These are phyloP conservation scores for Umbelopsis isabellina DNA, from an alignment of 192 early-diverging fungal species.

Conservation along the genomic window DNA sequence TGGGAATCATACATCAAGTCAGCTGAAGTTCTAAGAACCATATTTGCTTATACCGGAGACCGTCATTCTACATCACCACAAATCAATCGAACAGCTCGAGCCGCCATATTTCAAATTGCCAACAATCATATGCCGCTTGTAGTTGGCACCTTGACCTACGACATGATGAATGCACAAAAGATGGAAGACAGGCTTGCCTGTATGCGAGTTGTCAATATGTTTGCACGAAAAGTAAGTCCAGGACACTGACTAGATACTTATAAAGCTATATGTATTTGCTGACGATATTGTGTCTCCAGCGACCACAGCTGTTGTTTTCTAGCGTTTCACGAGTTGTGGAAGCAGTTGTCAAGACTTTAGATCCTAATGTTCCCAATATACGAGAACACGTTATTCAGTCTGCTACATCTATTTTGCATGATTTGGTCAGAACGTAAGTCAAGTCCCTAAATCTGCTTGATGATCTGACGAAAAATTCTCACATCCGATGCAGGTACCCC, in stretches of 20 bases:
- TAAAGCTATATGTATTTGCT: background rate
- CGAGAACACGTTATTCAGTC: constrained; percentile 68
- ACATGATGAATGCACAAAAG: constrained; percentile 70
- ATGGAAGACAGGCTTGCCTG: constrained; percentile 57
- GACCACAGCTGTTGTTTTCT: constrained; percentile 66
- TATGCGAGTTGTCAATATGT: constrained; percentile 71
- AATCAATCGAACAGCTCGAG: constrained; percentile 62
- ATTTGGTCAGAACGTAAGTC: constrained; percentile 65
- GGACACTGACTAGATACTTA: background rate
- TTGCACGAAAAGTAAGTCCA: constrained; percentile 69
- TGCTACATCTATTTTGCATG: constrained; percentile 59
- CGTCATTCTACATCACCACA: constrained; percentile 32
- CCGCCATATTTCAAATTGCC: constrained; percentile 76
- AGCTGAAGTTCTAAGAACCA: constrained; percentile 56
- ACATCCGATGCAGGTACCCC: constrained; percentile 50
- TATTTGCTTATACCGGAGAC: constrained; percentile 62
- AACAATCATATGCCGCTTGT: constrained; percentile 66
- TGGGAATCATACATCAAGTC: constrained; percentile 83
- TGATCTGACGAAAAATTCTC: constrained; percentile 36
- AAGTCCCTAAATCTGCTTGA: background rate
- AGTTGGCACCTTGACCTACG: constrained; percentile 72
- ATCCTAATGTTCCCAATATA: constrained; percentile 75
- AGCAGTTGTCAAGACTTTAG: constrained; percentile 80
- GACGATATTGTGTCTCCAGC: constrained; percentile 42
- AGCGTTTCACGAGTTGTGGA: constrained; percentile 69